Percentiles rank a stretch among this genome's conserved stretches.
Evolutionary conservation across 1,284 basidiomycete genomes (phyloP).

Genomic region (Trametes polyzona): DNA sequence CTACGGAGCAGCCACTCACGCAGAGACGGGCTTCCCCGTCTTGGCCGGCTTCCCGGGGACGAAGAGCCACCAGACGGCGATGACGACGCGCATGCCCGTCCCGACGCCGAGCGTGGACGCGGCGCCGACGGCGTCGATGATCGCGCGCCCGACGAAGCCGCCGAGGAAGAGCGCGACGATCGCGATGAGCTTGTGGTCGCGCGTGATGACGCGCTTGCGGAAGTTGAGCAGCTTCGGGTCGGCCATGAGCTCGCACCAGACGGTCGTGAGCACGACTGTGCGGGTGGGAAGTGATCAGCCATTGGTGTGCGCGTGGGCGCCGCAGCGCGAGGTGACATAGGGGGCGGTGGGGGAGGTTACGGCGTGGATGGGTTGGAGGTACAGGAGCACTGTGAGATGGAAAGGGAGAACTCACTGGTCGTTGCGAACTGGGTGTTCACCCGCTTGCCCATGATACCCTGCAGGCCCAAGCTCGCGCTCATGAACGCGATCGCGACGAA

Average conservation of each 20-base stretch:
- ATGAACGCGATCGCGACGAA: slow-evolving; percentile 78
- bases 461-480: slow-evolving; percentile 76
- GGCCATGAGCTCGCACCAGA: slow-evolving; percentile 86
- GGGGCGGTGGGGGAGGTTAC: background rate
- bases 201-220: slow-evolving; percentile 54
- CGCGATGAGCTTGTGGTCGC: slow-evolving; percentile 77
- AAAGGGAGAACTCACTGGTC: slow-evolving; percentile 53
- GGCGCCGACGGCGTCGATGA: slow-evolving; percentile 65
- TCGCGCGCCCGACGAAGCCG: slow-evolving; percentile 70
- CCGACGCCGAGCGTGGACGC: slow-evolving; percentile 71
- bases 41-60: slow-evolving; percentile 53
- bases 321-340: background rate
- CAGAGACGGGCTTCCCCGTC: slow-evolving; percentile 20
- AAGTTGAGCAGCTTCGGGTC: slow-evolving; percentile 73
- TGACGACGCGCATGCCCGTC: slow-evolving; percentile 65
- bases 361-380: background rate
- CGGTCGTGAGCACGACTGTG: slow-evolving; percentile 72
- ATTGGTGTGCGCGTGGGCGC: background rate
- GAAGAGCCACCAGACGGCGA: slow-evolving; percentile 71
- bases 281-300: background rate
- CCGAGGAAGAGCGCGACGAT: slow-evolving; percentile 75
- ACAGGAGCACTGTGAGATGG: background rate
- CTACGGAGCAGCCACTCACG: background rate
- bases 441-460: slow-evolving; percentile 85
- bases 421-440: slow-evolving; percentile 81